Evolutionary conservation across 139 green algal species (phyloP), one percentile per base, ranked within the genome.

Genomic region (Asterochloris erici): DNA sequence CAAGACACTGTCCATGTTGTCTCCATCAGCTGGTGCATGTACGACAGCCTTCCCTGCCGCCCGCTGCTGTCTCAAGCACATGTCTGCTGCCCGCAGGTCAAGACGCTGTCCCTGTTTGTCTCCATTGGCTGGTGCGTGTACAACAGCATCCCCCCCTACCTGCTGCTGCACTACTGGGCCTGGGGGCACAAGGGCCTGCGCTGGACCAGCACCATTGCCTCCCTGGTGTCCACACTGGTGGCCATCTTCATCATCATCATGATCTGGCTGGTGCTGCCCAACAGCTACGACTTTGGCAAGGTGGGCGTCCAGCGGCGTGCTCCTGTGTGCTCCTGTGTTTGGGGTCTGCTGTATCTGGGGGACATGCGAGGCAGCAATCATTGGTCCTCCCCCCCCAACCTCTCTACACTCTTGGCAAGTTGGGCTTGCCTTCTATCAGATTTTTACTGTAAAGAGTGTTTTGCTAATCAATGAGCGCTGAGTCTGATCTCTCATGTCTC

Each of bases 231-330:
- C 10, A 29, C 74, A 21, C 74, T 78, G 21, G 23, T 78, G 29
- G 14, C 63, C 17, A 16, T 78, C 11, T 29, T 29, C n/a, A 47
- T 78, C 38, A 63, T 92, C 60, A 80, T 90, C 27, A 81, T 90
- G 15, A 63, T 92, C 29, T 92, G 88, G 88, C 29, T 89, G 54
- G 78, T 92, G 15, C 88, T 90, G 81, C 88, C 88, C 4, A 47
- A 28, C 47, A 76, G 79, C 17, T 91, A 90, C 77, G 68, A 91
- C 84, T 91, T 89, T 74, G 26, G 78, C 29, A 19, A 74, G 21
- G 66, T 85, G 23, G 26, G 74, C 29, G 11, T 12, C 26, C 62
- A 23, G 70, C 9, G 19, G 19, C 21, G 66, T 73, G 66, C 66
- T 73, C 19, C 66, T 73, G 19, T 73, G 21, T 24, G 21, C 19